Evolutionary conservation across 768 basidiomycete species (phyloP), one percentile per base, ranked within the genome.

Genomic region (Tylopilus intermedius): DNA sequence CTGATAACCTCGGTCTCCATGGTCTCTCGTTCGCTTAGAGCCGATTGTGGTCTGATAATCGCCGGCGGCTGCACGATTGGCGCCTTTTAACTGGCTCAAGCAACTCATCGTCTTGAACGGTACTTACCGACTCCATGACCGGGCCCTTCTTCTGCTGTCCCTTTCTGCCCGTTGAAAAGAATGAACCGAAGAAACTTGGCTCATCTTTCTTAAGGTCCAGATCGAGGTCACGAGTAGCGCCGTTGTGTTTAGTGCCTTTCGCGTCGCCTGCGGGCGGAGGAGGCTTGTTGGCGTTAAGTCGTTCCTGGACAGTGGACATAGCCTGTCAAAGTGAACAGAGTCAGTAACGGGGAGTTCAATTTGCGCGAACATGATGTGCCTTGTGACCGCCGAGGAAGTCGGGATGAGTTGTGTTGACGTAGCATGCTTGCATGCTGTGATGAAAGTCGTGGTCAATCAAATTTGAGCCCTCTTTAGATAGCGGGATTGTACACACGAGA

Each of bases 1-100:
- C 94, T 99, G 84, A 98, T 98, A 58, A 99, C 94, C 65, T 99
- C 96, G 0, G 95, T 98, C 72, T 99, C 96, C 87, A 98, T 90
- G 29, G 87, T 86, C 76, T 99, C 96, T 49, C 96, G 79, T 58
- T 99, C 96, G 66, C 79, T 96, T 61, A 98, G 73, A 11, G 91
- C 90, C 10, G 85, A 83, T 61, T 95, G 91, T 2, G 96, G 95
- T 54, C 88, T 84, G 65, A 99, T 95, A 45, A 87, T 74, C 0
- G 83, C 69, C 13, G 95, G 94, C 14, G 96, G 95, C 69, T 92
- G 71, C 35, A 8, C 24, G 22, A 30, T 40, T 18, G 5, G 45
- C 32, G 8, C 8, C 37, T 50, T 18, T 52, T 21, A 48, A 24
- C 40, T 6, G 9, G 32, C 21, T 47, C 15, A 4, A 27, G 67